Base-by-base conservation (phyloP, 2,329 filamentous ascomycete genomes). In the Gnomoniopsis smithogilvyi region DNA sequence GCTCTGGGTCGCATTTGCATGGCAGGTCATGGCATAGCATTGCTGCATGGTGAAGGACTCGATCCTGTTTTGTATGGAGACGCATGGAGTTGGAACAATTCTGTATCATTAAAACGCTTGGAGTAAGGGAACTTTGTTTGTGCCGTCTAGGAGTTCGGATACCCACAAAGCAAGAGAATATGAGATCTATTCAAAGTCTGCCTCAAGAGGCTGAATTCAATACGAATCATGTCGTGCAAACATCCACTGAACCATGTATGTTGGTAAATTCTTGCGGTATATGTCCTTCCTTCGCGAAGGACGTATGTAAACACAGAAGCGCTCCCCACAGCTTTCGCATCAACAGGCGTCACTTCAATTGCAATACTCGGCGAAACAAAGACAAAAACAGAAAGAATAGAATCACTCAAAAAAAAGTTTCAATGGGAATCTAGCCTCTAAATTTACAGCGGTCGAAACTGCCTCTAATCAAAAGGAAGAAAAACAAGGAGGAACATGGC, bases 101-200 rank as follows among this genome's bases (percentile, higher is more conserved):
- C 11, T 59, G 59, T 61, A 61, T 45, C 10, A 51, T 41, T 51
- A 59, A 24, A 55, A 52, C 59, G 56, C 50, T 54, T 43, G 56
- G 57, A 60, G 50, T 54, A 50, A 10, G 46, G 15, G 41, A 41
- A 51, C 47, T 11, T 30, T 61, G 30, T 19, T 55, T 33, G 14
- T 15, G 17, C 56, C 56, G 49, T 51, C 52, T 36, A 38, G 48
- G 26, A 24, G 36, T 14, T 49, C 11, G 36, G 21, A 59, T 61
- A 59, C 47, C 59, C 59, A 45, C 51, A 26, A 58, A 33, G 53
- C 30, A 45, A 36, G 50, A 22, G 24, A 54, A 12, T n/a, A 33
- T 43, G 33, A 58, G 26, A 24, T 17, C 26, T 41, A 51, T 41
- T n/a, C 12, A n/a, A 4, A 4, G 36, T 3, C 36, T 15, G 36